Conservation (phyloP, 2,329 filamentous ascomycete species). For the Cladosporium phlei region DNA sequence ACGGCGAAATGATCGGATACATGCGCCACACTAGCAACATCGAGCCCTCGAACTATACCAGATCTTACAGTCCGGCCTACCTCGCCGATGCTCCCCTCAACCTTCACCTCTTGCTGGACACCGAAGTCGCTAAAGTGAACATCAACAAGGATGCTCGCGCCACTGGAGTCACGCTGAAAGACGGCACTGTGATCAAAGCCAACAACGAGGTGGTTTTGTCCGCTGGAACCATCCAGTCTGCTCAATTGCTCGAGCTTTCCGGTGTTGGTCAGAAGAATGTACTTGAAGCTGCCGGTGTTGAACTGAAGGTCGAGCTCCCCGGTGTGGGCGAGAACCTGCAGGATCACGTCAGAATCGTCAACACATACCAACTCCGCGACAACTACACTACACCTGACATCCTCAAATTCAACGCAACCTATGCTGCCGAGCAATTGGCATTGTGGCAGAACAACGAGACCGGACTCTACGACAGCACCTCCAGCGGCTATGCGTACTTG, state of each 20-base stretch:
- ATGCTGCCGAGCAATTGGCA: constrained; percentile 37
- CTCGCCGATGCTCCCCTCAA: constrained; percentile 40
- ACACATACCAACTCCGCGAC: constrained; percentile 27
- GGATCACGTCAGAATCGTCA: constrained; percentile 29
- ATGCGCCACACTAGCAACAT: constrained; percentile 49
- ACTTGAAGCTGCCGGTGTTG: constrained; percentile 45
- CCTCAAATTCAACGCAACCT: constrained; percentile 27
- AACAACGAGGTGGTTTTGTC: constrained; percentile 48
- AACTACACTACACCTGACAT: constrained; percentile 32
- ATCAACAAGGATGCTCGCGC: constrained; percentile 26
- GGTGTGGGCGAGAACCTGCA: constrained; percentile 52
- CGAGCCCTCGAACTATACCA: constrained; percentile 42
- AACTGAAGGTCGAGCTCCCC: constrained; percentile 44
- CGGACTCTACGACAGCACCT: constrained; percentile 40
- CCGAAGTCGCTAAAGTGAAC: constrained; percentile 37
- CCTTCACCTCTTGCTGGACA: constrained; percentile 36
- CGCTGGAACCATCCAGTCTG: constrained; percentile 55
- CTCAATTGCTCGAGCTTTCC: constrained; percentile 57
- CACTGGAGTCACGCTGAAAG: constrained; percentile 31
- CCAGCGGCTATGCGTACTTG: constrained; percentile 38
- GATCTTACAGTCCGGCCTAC: constrained; percentile 47
- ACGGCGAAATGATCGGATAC: constrained; percentile 48
- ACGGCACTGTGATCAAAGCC: constrained; percentile 30
- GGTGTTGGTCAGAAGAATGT: constrained; percentile 52
- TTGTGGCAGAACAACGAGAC: constrained; percentile 32